Conservation (phyloP, 352 stramenopile genomes). For the Aphanomyces cochlioides region DNA sequence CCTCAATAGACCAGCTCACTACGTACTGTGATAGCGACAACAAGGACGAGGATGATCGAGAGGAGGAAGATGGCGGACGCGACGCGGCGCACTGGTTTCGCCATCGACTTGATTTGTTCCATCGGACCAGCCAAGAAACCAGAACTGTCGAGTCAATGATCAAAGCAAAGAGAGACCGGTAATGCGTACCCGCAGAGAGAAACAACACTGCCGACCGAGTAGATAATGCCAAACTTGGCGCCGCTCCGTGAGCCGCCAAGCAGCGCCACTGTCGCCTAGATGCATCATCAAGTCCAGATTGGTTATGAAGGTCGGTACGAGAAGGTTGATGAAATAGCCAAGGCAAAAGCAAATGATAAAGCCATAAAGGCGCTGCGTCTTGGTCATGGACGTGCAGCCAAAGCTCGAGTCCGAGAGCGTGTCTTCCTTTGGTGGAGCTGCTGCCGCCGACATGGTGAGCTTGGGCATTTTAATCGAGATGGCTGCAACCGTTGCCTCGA, state of each 20-base stretch:
- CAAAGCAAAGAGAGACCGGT: background rate
- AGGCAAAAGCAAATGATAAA: slow-evolving; percentile 75
- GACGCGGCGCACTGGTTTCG: slow-evolving; percentile 73
- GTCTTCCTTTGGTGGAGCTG: slow-evolving; percentile 12
- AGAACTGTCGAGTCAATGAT: slow-evolving; percentile 39
- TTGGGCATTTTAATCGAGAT: slow-evolving; percentile 24
- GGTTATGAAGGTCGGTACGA: slow-evolving; percentile 39
- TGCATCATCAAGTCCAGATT: background rate
- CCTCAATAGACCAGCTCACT: background rate
- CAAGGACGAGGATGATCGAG: slow-evolving; percentile 75
- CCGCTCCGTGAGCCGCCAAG: slow-evolving; percentile 61
- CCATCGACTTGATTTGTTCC: slow-evolving; percentile 85
- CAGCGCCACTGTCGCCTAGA: slow-evolving; percentile 75
- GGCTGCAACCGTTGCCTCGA: slow-evolving; percentile 3
- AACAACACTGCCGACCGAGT: slow-evolving; percentile 80
- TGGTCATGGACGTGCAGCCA: slow-evolving; percentile 57
- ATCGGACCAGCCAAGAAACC: slow-evolving; percentile 74
- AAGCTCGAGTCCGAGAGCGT: slow-evolving; percentile 5
- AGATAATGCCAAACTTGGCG: slow-evolving; percentile 77
- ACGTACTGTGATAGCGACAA: slow-evolving; percentile 59
- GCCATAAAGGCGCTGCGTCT: slow-evolving; percentile 62
- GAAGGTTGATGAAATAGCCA: slow-evolving; percentile 80
- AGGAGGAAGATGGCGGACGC: slow-evolving; percentile 66
- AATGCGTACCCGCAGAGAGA: slow-evolving; percentile 65
- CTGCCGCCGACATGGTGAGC: background rate